These are phyloP conservation scores for Corylus americana DNA, from an alignment of 306 rosid species.

Conservation along the genomic window DNA sequence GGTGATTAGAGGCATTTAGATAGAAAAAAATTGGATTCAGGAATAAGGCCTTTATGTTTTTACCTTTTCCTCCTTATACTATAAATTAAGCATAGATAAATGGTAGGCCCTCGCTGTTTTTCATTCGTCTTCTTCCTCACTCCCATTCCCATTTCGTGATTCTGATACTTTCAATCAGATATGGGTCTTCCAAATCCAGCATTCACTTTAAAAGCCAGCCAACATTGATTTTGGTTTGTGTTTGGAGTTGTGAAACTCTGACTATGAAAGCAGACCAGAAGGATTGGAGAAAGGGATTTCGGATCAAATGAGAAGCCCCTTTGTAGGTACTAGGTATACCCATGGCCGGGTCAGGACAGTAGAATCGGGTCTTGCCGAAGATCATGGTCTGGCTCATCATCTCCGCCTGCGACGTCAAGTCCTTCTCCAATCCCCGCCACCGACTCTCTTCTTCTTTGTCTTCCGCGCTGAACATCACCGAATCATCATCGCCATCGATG, in stretches of 20 bases:
- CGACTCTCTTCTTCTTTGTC: constrained; percentile 14
- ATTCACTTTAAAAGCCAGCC: background rate
- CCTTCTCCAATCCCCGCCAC: constrained; percentile 33
- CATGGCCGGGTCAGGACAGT: constrained; percentile 32
- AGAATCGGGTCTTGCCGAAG: constrained; percentile 46
- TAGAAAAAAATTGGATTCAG: no score
- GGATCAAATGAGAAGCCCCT: constrained; percentile 57
- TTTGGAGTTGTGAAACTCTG: background rate
- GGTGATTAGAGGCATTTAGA: no score
- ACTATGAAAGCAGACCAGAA: constrained; percentile 60
- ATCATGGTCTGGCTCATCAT: constrained; percentile 69
- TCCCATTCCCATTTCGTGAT: background rate
- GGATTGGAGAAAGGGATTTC: constrained; percentile 67
- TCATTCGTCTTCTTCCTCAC: background rate
- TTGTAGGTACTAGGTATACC: constrained; percentile 30
- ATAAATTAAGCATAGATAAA: no score
- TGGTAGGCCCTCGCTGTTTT: background rate
- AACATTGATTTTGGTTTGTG: no score
- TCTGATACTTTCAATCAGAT: background rate
- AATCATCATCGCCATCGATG: background rate
- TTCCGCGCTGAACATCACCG: background rate
- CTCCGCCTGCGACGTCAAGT: constrained; percentile 49
- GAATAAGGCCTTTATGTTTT: background rate
- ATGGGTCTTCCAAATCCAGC: background rate
- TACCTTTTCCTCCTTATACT: no score